phyloP scores from a whole-genome alignment of 225 moss, liverwort and hornwort species.

The Bryum argenteum region DNA sequence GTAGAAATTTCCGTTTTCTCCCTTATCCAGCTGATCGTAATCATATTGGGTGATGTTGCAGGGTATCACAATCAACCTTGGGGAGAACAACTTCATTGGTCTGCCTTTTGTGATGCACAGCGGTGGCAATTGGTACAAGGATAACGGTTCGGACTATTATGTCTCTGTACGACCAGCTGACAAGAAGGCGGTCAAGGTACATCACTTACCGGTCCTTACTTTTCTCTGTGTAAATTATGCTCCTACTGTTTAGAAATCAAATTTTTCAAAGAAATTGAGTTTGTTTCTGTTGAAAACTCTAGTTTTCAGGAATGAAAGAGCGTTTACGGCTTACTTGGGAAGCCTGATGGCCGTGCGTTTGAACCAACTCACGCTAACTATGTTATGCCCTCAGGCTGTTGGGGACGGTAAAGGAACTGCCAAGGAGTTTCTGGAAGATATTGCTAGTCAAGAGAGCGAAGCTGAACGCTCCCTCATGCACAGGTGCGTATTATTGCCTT shows the following conservation, averaged over 20 bases:
- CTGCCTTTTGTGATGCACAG: conserved; percentile 81
- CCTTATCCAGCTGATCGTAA: not conserved
- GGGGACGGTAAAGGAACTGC: conserved; percentile 78
- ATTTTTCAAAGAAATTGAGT: not conserved
- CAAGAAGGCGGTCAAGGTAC: conserved; percentile 58
- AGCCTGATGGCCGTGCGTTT: not conserved
- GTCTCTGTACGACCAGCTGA: conserved; percentile 54
- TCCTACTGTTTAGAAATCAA: conserved; percentile 10
- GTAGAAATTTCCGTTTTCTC: not conserved
- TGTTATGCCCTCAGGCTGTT: conserved; percentile 38
- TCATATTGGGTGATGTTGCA: conserved; percentile 36
- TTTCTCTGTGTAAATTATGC: not conserved
- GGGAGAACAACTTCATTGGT: conserved; percentile 65
- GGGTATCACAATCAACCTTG: conserved; percentile 67
- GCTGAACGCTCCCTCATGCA: conserved; percentile 90
- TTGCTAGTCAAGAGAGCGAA: conserved; percentile 83
- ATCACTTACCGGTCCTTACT: not conserved
- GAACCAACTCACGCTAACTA: not conserved
- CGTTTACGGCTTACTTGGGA: not conserved
- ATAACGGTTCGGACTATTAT: conserved; percentile 85
- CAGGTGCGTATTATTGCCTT: conserved; percentile 43
- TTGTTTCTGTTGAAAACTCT: not conserved
- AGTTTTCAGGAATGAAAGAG: not conserved
- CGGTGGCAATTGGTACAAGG: conserved; percentile 87
- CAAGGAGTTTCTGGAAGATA: conserved; percentile 70